phyloP scores from a whole-genome alignment of 1,139 yeast species.

The Magnusiomyces magnusii region DNA sequence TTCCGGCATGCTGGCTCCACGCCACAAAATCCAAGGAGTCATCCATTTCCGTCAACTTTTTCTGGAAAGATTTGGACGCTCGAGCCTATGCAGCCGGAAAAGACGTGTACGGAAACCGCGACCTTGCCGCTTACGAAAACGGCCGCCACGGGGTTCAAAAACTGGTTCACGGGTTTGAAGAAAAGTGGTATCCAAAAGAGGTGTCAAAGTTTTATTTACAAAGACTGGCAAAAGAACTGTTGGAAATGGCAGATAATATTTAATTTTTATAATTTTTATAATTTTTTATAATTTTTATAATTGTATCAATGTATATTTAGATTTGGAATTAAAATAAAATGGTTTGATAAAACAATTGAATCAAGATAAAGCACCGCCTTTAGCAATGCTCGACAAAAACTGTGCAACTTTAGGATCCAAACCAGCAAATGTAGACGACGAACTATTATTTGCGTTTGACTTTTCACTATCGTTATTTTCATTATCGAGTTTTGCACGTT shows the following conservation, averaged over 20 bases:
- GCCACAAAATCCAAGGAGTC: conserved; percentile 32
- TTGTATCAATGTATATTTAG: not conserved
- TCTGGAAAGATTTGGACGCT: conserved; percentile 32
- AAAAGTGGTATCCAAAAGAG: conserved; percentile 23
- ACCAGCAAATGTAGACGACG: conserved; percentile 20
- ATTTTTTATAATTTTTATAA: no score
- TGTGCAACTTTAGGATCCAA: conserved; percentile 31
- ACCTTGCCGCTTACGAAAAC: conserved; percentile 31
- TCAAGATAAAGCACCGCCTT: conserved; percentile 5
- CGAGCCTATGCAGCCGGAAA: conserved; percentile 29
- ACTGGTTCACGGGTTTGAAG: conserved; percentile 22
- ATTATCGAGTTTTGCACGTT: not conserved
- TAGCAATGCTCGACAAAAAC: conserved; percentile 23
- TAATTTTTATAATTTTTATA: not conserved
- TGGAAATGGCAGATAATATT: conserved; percentile 12
- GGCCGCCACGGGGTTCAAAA: conserved; percentile 26
- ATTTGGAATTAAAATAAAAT: no score
- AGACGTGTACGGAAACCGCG: conserved; percentile 36
- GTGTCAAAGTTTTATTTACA: conserved; percentile 26
- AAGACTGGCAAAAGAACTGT: conserved; percentile 27
- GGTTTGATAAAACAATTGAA: not conserved
- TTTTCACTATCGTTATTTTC: not conserved
- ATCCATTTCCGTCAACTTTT: conserved; percentile 32
- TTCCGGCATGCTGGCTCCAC: conserved; percentile 37
- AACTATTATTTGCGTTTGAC: not conserved